Evolutionary conservation across 148 eudicot species (phyloP).

Genomic region (Rhododendron molle): DNA sequence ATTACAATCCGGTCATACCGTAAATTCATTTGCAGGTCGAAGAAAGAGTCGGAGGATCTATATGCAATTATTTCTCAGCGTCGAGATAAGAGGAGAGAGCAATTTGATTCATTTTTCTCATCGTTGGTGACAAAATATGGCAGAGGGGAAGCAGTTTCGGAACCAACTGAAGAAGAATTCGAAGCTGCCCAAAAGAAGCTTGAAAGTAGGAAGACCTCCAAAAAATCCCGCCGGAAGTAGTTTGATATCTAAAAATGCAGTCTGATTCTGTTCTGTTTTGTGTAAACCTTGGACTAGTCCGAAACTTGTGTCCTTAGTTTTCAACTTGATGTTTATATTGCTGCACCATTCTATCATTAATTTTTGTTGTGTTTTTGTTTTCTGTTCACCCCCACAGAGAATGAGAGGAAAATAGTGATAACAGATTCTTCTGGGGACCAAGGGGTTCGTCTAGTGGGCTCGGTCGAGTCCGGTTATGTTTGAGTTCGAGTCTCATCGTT

Average conservation of each 20-base stretch:
- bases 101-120: constrained; percentile 74
- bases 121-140: constrained; percentile 70
- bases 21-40: constrained; percentile 34
- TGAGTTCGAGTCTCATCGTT: background rate
- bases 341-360: background rate
- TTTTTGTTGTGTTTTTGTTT: background rate
- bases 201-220: constrained; percentile 40
- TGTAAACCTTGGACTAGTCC: background rate
- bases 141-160: constrained; percentile 38
- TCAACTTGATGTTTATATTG: background rate
- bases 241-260: background rate
- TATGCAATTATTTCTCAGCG: constrained; percentile 76
- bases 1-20: background rate
- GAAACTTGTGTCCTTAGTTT: background rate
- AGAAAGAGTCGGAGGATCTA: constrained; percentile 60
- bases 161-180: constrained; percentile 90
- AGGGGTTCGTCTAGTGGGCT: background rate
- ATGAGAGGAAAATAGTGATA: background rate
- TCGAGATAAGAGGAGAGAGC: constrained; percentile 61
- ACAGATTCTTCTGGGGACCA: background rate
- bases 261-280: background rate
- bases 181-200: constrained; percentile 66
- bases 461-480: background rate
- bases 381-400: background rate
- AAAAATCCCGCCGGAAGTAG: constrained; percentile 40